These are phyloP conservation scores for Globisporangium iwayamae DNA, from an alignment of 352 stramenopile genomes.

Conservation along the genomic window DNA sequence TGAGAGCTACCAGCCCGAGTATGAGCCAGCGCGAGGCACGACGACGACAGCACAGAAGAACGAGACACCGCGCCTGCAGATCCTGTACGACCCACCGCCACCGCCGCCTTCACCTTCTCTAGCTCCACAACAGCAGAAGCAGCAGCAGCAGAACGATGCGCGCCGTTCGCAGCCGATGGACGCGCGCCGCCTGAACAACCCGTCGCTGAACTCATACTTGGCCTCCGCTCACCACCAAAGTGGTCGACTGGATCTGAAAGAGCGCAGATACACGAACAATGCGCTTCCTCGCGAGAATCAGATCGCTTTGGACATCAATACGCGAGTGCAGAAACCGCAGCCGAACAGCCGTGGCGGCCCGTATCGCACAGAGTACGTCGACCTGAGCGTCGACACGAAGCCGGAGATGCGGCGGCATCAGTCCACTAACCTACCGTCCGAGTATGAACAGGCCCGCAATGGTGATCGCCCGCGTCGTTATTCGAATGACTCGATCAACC, in stretches of 20 bases:
- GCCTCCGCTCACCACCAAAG: conserved; percentile 24
- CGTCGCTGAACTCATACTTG: conserved; percentile 10
- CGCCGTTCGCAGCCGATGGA: neutral
- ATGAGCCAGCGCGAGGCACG: conserved; percentile 22
- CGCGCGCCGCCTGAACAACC: conserved; percentile 4
- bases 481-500: conserved; percentile 13
- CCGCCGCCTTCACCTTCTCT: neutral
- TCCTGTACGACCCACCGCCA: conserved; percentile 20
- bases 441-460: neutral
- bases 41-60: conserved; percentile 13
- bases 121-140: neutral
- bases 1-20: conserved; percentile 27
- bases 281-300: conserved; percentile 13
- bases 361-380: conserved; percentile 20
- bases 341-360: neutral
- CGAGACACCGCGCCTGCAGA: conserved; percentile 21
- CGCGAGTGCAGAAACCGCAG: neutral
- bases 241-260: conserved; percentile 4
- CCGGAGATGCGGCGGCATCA: conserved; percentile 16
- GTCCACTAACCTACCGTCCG: conserved; percentile 2
- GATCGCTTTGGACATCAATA: neutral
- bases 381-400: conserved; percentile 24
- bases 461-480: conserved; percentile 6
- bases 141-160: neutral
- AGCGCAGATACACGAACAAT: conserved; percentile 23